phyloP scores from a whole-genome alignment of 2,329 filamentous ascomycete species.

The Paecilomyces dactylethromorphus region DNA sequence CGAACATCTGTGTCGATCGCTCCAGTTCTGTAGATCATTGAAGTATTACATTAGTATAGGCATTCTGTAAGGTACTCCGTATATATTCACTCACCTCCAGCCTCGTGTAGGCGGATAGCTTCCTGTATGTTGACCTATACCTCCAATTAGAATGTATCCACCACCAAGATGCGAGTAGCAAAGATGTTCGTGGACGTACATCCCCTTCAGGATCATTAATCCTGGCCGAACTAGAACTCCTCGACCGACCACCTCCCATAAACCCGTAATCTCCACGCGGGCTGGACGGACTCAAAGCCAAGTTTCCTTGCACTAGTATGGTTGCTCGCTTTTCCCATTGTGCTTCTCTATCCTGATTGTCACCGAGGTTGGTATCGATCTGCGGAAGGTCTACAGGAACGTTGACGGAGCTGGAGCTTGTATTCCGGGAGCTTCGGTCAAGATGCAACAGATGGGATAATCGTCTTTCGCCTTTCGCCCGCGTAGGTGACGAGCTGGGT shows the following conservation, averaged over 20 bases:
- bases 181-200: constrained; percentile 19
- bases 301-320: constrained; percentile 63
- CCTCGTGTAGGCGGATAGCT: constrained; percentile 90
- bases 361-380: constrained; percentile 49
- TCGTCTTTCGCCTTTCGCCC: constrained; percentile 23
- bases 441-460: constrained; percentile 29
- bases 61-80: constrained; percentile 1
- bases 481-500: constrained; percentile 17
- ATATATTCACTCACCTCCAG: constrained; percentile 46
- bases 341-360: constrained; percentile 55
- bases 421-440: constrained; percentile 26
- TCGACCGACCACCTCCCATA: constrained; percentile 13
- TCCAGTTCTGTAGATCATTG: constrained; percentile 52
- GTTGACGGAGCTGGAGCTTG: constrained; percentile 50
- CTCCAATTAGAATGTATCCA: not conserved
- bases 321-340: constrained; percentile 93
- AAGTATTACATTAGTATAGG: constrained; percentile 8
- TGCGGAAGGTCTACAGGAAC: constrained; percentile 75
- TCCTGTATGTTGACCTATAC: constrained; percentile 67
- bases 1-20: constrained; percentile 79
- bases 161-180: not conserved
- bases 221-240: constrained; percentile 26
- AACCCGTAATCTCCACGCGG: constrained; percentile 7
- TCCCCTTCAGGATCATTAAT: constrained; percentile 27
- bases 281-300: constrained; percentile 37